phyloP scores from a whole-genome alignment of 2,329 filamentous ascomycete species.

The Epicoccum nigrum region DNA sequence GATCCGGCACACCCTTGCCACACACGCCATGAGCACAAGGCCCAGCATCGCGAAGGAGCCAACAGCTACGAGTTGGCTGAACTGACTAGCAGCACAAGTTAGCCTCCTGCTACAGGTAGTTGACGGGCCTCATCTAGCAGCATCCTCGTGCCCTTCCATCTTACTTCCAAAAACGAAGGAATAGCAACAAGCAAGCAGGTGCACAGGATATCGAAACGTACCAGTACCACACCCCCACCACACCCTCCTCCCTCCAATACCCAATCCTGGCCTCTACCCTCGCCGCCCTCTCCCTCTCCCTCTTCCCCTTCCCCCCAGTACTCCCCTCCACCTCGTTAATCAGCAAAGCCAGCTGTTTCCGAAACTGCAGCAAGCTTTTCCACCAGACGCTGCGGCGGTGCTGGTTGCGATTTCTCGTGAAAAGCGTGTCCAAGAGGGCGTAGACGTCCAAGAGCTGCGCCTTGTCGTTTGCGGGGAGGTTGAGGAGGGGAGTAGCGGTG shows the following conservation, averaged over 20 bases:
- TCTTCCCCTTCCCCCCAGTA: neutral
- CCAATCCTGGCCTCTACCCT: conserved; percentile 40
- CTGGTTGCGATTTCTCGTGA: conserved; percentile 89
- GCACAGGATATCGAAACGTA: too few relatives aligned
- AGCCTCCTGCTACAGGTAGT: too few relatives aligned
- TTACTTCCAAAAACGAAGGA: too few relatives aligned
- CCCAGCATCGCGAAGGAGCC: conserved; percentile 55
- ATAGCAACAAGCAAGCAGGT: neutral
- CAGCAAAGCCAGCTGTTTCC: conserved; percentile 68
- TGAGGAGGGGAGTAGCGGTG: conserved; percentile 28
- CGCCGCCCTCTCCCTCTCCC: conserved; percentile 24
- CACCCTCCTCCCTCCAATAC: conserved; percentile 48
- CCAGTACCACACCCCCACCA: conserved; percentile 46
- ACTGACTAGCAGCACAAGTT: conserved; percentile 36
- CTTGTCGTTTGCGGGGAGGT: conserved; percentile 31
- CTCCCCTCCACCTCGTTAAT: conserved; percentile 37
- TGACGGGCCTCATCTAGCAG: too few relatives aligned
- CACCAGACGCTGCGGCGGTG: conserved; percentile 85
- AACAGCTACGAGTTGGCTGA: conserved; percentile 54
- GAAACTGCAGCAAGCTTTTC: conserved; percentile 72
- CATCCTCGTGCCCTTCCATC: too few relatives aligned
- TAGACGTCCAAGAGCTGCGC: conserved; percentile 48
- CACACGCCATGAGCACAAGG: conserved; percentile 51
- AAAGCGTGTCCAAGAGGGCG: conserved; percentile 72
- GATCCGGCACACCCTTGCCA: conserved; percentile 50